phyloP scores from a whole-genome alignment of 2,329 filamentous ascomycete species.

The Nothophoma quercina region DNA sequence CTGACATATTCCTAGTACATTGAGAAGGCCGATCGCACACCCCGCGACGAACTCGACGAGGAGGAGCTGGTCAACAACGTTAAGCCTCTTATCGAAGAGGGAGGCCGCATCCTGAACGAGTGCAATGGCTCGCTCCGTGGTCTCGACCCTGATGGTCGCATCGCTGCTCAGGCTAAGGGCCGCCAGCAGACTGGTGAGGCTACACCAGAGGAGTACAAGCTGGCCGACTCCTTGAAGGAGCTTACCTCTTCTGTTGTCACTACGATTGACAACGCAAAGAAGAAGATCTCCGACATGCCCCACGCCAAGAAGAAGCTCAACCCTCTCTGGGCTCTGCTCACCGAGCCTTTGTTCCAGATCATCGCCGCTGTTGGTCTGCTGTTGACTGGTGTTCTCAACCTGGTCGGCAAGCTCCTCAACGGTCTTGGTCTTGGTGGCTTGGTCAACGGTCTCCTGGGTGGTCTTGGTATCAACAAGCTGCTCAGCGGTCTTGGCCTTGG shows the following conservation, averaged over 20 bases:
- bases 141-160: slow-evolving; percentile 86
- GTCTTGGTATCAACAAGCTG: slow-evolving; percentile 77
- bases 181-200: slow-evolving; percentile 78
- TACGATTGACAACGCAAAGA: slow-evolving; percentile 87
- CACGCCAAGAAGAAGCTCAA: slow-evolving; percentile 95
- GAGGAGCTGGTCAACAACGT: slow-evolving; percentile 87
- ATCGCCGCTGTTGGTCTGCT: slow-evolving; percentile 86
- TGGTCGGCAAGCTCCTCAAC: slow-evolving; percentile 81
- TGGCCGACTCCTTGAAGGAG: slow-evolving; percentile 87
- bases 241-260: slow-evolving; percentile 81
- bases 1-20: slow-evolving; percentile 66
- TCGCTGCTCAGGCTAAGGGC: slow-evolving; percentile 84
- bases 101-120: slow-evolving; percentile 80
- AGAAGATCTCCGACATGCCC: slow-evolving; percentile 88
- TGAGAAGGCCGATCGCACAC: slow-evolving; percentile 79
- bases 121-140: slow-evolving; percentile 87
- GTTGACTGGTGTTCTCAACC: slow-evolving; percentile 80
- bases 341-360: slow-evolving; percentile 91
- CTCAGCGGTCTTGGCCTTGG: slow-evolving; percentile 75
- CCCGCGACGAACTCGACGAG: slow-evolving; percentile 88
- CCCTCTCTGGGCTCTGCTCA: slow-evolving; percentile 83
- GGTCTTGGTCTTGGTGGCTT: slow-evolving; percentile 84
- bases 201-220: slow-evolving; percentile 80
- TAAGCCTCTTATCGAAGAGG: slow-evolving; percentile 88
- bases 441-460: slow-evolving; percentile 79